Evolutionary conservation across 2,329 filamentous ascomycete species (phyloP).

Genomic region (Teratosphaeria epicoccoides): DNA sequence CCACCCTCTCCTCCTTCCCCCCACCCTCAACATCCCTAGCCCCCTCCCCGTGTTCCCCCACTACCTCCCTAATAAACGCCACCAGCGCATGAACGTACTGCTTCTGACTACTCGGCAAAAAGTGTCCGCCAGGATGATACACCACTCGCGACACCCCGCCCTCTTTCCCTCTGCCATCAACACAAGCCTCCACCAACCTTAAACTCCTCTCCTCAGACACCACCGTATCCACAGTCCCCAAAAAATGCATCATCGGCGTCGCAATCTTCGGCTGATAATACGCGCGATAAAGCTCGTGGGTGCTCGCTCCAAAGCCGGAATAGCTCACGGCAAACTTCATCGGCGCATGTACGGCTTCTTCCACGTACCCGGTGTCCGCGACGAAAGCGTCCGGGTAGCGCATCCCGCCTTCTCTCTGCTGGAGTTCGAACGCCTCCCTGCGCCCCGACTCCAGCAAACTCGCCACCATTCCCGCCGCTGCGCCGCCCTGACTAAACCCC

Average conservation of each 20-base stretch:
- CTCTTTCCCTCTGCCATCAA: slow-evolving; percentile 31
- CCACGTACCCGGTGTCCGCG: slow-evolving; percentile 23
- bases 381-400: slow-evolving; percentile 43
- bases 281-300: slow-evolving; percentile 50
- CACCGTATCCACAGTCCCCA: slow-evolving; percentile 77
- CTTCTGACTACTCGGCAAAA: slow-evolving; percentile 67
- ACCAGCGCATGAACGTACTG: slow-evolving; percentile 69
- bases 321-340: slow-evolving; percentile 66
- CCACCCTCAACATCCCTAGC: no score
- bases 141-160: slow-evolving; percentile 38
- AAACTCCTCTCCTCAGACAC: slow-evolving; percentile 67
- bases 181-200: slow-evolving; percentile 56
- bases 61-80: slow-evolving; percentile 53
- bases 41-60: slow-evolving; percentile 32
- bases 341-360: slow-evolving; percentile 38
- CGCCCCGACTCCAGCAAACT: slow-evolving; percentile 53
- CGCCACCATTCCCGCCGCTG: slow-evolving; percentile 61
- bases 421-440: slow-evolving; percentile 38
- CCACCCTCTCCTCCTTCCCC: slow-evolving; percentile 44
- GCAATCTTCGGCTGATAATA: slow-evolving; percentile 65
- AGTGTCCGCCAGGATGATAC: slow-evolving; percentile 81
- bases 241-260: slow-evolving; percentile 70
- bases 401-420: slow-evolving; percentile 34
- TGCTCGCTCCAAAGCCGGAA: slow-evolving; percentile 61
- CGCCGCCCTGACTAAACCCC: slow-evolving; percentile 74